phyloP scores from a whole-genome alignment of 1,284 basidiomycete species.

The Ceratobasidium sp. region DNA sequence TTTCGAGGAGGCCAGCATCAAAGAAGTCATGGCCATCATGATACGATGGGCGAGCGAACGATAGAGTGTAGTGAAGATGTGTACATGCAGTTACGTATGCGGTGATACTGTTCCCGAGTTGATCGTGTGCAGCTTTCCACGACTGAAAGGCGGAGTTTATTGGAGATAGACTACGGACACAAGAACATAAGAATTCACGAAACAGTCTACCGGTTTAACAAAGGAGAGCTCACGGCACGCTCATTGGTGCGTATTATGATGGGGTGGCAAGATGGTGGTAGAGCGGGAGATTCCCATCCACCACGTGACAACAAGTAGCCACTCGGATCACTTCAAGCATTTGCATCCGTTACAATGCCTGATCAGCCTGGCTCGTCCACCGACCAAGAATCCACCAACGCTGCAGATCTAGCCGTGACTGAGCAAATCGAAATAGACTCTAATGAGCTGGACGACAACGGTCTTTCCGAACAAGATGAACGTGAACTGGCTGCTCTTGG shows the following conservation, averaged over 20 bases:
- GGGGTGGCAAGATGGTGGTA: neutral
- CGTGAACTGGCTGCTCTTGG: conserved; percentile 23
- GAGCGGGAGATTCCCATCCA: no score
- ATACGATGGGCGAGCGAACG: neutral
- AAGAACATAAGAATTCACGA: no score
- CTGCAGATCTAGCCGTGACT: no score
- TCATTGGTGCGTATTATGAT: no score
- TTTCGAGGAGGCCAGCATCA: neutral
- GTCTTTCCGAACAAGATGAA: conserved; percentile 20
- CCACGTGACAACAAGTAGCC: neutral
- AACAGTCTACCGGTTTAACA: no score
- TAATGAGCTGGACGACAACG: neutral
- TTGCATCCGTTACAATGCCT: conserved; percentile 11
- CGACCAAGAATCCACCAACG: neutral
- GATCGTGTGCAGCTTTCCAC: neutral
- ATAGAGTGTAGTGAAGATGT: neutral
- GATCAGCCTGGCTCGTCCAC: neutral
- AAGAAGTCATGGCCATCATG: neutral
- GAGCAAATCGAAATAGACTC: neutral
- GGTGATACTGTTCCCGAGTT: neutral
- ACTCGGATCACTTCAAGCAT: conserved; percentile 12
- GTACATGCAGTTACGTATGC: neutral
- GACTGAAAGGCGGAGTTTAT: neutral
- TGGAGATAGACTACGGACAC: no score
- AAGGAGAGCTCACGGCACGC: no score